A percentile compares a stretch with the other conserved stretches of the same genome.
phyloP scores from a whole-genome alignment of 2,329 filamentous ascomycete genomes.

The Ophiostoma perfectum region DNA sequence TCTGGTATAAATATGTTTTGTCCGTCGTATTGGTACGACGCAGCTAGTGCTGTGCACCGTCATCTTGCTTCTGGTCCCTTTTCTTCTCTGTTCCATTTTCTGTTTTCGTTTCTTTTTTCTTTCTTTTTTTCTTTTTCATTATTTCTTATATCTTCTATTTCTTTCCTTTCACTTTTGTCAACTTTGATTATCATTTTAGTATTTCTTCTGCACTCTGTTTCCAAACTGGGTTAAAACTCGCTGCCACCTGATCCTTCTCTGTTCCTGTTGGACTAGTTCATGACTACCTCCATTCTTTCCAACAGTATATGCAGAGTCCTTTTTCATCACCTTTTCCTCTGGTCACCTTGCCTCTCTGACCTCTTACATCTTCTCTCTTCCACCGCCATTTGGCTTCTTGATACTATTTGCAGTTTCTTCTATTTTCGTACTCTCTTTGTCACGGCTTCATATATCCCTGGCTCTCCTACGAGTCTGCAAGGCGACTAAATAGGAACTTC shows the following conservation, averaged over 20 bases:
- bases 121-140: conserved; percentile 12
- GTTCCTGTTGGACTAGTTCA: no score
- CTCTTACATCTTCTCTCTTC: background rate
- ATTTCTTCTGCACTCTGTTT: no score
- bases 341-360: background rate
- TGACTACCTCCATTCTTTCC: background rate
- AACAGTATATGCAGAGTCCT: background rate
- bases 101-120: background rate
- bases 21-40: no score
- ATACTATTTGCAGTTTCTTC: background rate
- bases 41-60: background rate
- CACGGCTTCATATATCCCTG: background rate
- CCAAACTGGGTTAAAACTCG: no score
- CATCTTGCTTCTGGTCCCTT: background rate
- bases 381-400: background rate
- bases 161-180: background rate
- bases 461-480: background rate
- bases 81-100: background rate
- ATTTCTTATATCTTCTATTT: background rate
- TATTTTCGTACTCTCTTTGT: background rate
- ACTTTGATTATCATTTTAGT: no score
- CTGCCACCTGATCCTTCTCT: no score
- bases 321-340: background rate
- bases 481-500: background rate
- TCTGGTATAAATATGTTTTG: background rate